phyloP scores from a whole-genome alignment of 164 flowering plant species.

The Hamamelis virginiana region DNA sequence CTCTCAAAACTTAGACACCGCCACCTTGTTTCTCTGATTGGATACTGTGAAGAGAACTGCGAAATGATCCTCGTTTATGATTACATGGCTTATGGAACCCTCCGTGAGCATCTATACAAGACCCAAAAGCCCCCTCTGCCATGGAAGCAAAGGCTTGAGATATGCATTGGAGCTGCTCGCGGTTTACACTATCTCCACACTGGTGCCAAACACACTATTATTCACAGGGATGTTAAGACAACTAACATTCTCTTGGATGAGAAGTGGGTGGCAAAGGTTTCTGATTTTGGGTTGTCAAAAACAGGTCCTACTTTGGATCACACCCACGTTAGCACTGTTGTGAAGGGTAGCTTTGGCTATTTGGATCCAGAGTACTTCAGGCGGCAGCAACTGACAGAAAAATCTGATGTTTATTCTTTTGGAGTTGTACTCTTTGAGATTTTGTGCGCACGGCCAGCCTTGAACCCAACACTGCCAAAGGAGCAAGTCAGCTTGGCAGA shows the following conservation, averaged over 20 bases:
- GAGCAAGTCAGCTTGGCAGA: slow-evolving; percentile 85
- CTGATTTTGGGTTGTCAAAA: slow-evolving; percentile 75
- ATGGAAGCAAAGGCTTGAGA: slow-evolving; percentile 82
- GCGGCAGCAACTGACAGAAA: slow-evolving; percentile 76
- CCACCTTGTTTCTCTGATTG: slow-evolving; percentile 75
- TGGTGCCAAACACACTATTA: slow-evolving; percentile 71
- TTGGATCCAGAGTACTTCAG: slow-evolving; percentile 83
- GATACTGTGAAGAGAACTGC: slow-evolving; percentile 73
- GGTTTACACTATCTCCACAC: slow-evolving; percentile 78
- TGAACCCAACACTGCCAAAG: slow-evolving; percentile 70
- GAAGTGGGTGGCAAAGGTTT: slow-evolving; percentile 87
- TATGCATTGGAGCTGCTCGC: slow-evolving; percentile 78
- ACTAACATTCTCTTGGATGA: slow-evolving; percentile 75
- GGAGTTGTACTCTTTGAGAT: slow-evolving; percentile 83
- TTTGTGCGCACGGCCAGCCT: slow-evolving; percentile 75
- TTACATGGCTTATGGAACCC: slow-evolving; percentile 80
- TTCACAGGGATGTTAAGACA: slow-evolving; percentile 78
- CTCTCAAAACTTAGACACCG: slow-evolving; percentile 82
- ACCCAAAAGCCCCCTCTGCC: slow-evolving; percentile 70
- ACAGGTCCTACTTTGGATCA: slow-evolving; percentile 75
- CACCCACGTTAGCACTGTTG: slow-evolving; percentile 81
- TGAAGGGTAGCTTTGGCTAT: slow-evolving; percentile 82
- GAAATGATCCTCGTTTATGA: slow-evolving; percentile 91
- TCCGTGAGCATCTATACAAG: slow-evolving; percentile 79
- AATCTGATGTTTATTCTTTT: slow-evolving; percentile 81